A percentile compares a stretch with the other conserved stretches of the same genome.
Conservation (phyloP, 2,329 filamentous ascomycete species). For the Stachybotrys chartarum region DNA sequence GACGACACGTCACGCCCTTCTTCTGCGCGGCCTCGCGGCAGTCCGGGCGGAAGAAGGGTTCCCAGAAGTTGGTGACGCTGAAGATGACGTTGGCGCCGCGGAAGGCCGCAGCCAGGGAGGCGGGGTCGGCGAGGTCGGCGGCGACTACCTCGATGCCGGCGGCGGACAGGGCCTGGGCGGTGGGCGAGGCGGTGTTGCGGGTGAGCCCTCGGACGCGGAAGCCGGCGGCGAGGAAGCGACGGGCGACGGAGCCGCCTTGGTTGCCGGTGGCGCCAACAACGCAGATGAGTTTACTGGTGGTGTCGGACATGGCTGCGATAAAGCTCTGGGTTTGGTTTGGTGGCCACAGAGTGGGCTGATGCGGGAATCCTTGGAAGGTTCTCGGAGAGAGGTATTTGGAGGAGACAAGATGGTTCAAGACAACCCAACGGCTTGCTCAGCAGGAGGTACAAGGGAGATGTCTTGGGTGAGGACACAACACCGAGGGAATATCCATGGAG, state of each 20-base stretch:
- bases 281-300: slow-evolving; percentile 28
- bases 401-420: no score
- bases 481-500: no score
- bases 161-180: slow-evolving; percentile 30
- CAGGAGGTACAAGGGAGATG: no score
- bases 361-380: no score
- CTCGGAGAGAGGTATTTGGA: no score
- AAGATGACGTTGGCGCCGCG: slow-evolving; percentile 43
- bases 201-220: slow-evolving; percentile 42
- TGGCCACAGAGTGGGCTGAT: no score
- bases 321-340: not conserved
- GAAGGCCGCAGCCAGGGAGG: slow-evolving; percentile 32
- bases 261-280: slow-evolving; percentile 42
- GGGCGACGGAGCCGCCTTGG: slow-evolving; percentile 46
- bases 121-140: slow-evolving; percentile 35
- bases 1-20: slow-evolving; percentile 31
- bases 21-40: slow-evolving; percentile 29
- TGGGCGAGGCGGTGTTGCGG: slow-evolving; percentile 31
- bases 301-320: not conserved
- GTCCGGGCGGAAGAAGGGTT: slow-evolving; percentile 38
- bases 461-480: no score
- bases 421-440: no score
- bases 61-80: slow-evolving; percentile 49
- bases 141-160: slow-evolving; percentile 35
- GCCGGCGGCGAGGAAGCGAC: slow-evolving; percentile 31